Evolutionary conservation across 352 stramenopile species (phyloP).

Genomic region (Plasmopara halstedii): DNA sequence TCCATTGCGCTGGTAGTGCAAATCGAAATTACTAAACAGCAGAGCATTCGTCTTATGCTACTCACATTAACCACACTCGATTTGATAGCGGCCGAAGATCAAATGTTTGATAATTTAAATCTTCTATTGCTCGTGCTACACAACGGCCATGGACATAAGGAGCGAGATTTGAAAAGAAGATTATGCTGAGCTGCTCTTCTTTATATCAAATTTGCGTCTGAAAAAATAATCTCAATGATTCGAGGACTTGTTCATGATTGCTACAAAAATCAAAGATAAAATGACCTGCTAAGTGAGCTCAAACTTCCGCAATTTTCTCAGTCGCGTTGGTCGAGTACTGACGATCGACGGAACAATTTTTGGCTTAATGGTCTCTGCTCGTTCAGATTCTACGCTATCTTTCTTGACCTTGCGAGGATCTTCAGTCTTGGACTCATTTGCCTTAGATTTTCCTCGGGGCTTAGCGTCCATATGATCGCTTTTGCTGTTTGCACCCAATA

Average conservation of each 20-base stretch:
- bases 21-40: too few relatives aligned
- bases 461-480: constrained; percentile 7
- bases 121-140: too few relatives aligned
- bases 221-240: background rate
- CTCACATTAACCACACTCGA: too few relatives aligned
- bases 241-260: background rate
- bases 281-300: background rate
- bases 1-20: too few relatives aligned
- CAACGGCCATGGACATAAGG: too few relatives aligned
- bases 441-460: background rate
- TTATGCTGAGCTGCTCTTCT: too few relatives aligned
- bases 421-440: background rate
- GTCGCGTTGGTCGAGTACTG: constrained; percentile 19
- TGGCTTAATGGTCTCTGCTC: constrained; percentile 4
- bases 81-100: too few relatives aligned
- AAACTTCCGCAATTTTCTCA: constrained; percentile 33
- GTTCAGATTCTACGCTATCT: background rate
- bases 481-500: constrained; percentile 14
- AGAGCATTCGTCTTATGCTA: too few relatives aligned
- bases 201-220: too few relatives aligned
- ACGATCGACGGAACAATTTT: constrained; percentile 9
- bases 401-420: background rate
- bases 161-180: too few relatives aligned
- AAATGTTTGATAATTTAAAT: too few relatives aligned
- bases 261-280: background rate